These are phyloP conservation scores for Lactarius deliciosus DNA, from an alignment of 768 basidiomycete genomes.

Conservation along the genomic window DNA sequence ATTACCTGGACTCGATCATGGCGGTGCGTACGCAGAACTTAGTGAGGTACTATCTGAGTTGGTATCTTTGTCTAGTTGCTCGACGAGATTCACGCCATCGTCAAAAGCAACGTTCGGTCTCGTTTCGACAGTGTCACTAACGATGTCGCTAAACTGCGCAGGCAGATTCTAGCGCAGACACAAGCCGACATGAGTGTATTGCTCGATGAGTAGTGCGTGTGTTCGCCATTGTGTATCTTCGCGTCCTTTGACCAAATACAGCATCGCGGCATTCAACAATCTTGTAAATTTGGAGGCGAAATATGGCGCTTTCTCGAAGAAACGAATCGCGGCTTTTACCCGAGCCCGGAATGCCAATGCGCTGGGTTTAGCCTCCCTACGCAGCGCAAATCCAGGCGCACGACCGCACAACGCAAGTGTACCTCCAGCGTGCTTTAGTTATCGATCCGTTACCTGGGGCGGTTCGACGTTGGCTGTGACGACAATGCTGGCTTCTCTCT, in stretches of 20 bases:
- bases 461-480: constrained; percentile 23
- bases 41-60: background rate
- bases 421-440: constrained; percentile 13
- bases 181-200: constrained; percentile 20
- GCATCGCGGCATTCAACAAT: constrained; percentile 20
- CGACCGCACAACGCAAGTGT: constrained; percentile 18
- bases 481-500: background rate
- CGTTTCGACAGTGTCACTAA: constrained; percentile 26
- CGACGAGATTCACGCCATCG: constrained; percentile 21
- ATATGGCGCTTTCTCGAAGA: constrained; percentile 23
- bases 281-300: constrained; percentile 23
- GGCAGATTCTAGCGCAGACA: constrained; percentile 22
- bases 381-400: constrained; percentile 16
- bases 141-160: constrained; percentile 18
- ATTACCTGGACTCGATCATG: constrained; percentile 16
- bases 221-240: background rate
- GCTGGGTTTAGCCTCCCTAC: constrained; percentile 9
- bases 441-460: constrained; percentile 14
- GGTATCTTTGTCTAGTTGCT: constrained; percentile 15
- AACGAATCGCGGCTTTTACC: constrained; percentile 14
- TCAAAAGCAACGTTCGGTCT: constrained; percentile 20
- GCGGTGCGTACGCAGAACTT: constrained; percentile 3
- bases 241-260: constrained; percentile 15
- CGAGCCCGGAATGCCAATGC: constrained; percentile 9
- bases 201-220: constrained; percentile 27